phyloP scores from a whole-genome alignment of 371 early-diverging fungal genomes.

The Mucor plumbeus region DNA sequence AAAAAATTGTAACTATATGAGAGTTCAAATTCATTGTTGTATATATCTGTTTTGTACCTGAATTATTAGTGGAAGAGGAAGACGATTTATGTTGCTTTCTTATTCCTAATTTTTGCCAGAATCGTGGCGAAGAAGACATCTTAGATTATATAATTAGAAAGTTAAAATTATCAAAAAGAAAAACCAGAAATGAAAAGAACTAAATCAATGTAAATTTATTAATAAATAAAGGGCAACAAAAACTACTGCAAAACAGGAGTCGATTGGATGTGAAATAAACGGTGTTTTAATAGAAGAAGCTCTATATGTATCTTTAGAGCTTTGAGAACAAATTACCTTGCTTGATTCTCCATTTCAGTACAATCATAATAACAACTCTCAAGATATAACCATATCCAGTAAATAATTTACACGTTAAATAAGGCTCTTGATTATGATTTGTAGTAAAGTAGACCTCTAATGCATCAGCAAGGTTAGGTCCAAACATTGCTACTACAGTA shows the following conservation, averaged over 20 bases:
- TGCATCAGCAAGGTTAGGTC: slow-evolving; percentile 33
- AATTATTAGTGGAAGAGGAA: slow-evolving; percentile 1
- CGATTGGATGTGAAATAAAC: not conserved
- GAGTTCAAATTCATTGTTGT: not conserved
- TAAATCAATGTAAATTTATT: not conserved
- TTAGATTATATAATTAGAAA: not conserved
- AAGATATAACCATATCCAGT: slow-evolving; percentile 29
- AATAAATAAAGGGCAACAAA: not conserved
- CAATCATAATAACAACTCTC: slow-evolving; percentile 29
- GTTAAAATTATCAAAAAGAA: not conserved
- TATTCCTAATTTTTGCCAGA: slow-evolving; percentile 51
- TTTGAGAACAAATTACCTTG: not conserved
- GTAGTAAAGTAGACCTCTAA: slow-evolving; percentile 18
- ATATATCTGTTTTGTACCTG: slow-evolving; percentile 5
- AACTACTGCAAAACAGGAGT: slow-evolving; percentile 6
- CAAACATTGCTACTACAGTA: slow-evolving; percentile 32
- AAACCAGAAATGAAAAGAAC: not conserved
- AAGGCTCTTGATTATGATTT: slow-evolving; percentile 17
- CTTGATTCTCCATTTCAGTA: slow-evolving; percentile 26
- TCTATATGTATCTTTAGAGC: slow-evolving; percentile 13
- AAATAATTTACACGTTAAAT: slow-evolving; percentile 33
- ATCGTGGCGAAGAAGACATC: slow-evolving; percentile 32
- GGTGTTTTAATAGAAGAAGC: not conserved
- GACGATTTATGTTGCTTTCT: slow-evolving; percentile 33
- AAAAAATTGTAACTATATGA: not conserved